phyloP scores from a whole-genome alignment of 2,329 filamentous ascomycete genomes.

The Claviceps arundinis region DNA sequence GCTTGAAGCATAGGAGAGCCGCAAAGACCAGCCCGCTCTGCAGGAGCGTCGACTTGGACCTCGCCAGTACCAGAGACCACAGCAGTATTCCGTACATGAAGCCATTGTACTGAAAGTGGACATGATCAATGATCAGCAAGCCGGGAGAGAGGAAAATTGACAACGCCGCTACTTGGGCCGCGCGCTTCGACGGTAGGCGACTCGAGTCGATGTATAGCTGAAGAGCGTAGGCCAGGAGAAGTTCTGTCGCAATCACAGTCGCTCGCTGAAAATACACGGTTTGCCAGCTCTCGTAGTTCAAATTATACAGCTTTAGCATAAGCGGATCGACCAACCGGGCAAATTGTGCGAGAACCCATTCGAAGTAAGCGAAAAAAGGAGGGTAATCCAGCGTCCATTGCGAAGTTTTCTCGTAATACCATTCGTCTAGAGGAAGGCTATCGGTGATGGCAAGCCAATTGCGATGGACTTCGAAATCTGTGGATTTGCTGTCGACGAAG shows the following conservation, averaged over 20 bases:
- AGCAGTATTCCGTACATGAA: conserved; percentile 87
- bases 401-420: conserved; percentile 96
- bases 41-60: conserved; percentile 61
- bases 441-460: conserved; percentile 97
- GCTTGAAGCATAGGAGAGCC: conserved; percentile 80
- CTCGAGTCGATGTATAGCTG: conserved; percentile 67
- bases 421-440: conserved; percentile 72
- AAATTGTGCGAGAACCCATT: conserved; percentile 77
- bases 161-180: conserved; percentile 74
- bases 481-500: conserved; percentile 65
- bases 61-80: conserved; percentile 71
- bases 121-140: conserved; percentile 92
- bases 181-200: conserved; percentile 49
- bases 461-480: conserved; percentile 95
- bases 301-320: conserved; percentile 70
- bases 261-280: conserved; percentile 85
- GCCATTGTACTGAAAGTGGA: conserved; percentile 98
- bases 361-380: conserved; percentile 94
- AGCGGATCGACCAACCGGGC: conserved; percentile 64
- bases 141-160: conserved; percentile 87
- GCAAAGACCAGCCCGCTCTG: conserved; percentile 75
- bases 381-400: conserved; percentile 99
- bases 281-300: conserved; percentile 83
- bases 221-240: conserved; percentile 72
- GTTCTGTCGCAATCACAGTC: conserved; percentile 77